phyloP scores from a whole-genome alignment of 73 alveolate genomes.

The Blepharisma stoltei region DNA sequence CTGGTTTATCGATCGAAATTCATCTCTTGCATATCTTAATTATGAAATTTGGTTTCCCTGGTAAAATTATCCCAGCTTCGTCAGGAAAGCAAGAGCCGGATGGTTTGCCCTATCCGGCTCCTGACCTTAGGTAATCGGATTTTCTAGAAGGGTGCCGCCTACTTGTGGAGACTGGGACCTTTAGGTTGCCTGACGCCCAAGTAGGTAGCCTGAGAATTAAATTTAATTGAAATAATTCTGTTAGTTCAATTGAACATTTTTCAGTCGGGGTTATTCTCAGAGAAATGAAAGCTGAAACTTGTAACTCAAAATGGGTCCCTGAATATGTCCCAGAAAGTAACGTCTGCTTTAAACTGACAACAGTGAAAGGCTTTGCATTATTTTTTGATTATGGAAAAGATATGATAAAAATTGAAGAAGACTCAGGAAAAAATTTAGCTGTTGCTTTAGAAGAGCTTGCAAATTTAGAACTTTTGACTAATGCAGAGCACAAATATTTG shows the following conservation, averaged over 20 bases:
- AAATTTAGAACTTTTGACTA: not conserved
- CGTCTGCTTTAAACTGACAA: slow-evolving; percentile 36
- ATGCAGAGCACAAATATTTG: slow-evolving; percentile 9
- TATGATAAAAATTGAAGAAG: not conserved
- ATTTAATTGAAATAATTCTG: too few relatives aligned
- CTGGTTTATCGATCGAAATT: too few relatives aligned
- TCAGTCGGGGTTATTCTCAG: slow-evolving; percentile 77
- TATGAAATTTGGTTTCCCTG: too few relatives aligned
- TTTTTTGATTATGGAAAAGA: slow-evolving; percentile 34
- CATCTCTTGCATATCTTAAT: too few relatives aligned
- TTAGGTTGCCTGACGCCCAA: too few relatives aligned
- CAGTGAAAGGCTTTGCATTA: slow-evolving; percentile 39
- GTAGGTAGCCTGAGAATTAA: too few relatives aligned
- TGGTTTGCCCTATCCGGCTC: too few relatives aligned
- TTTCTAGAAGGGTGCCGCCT: too few relatives aligned
- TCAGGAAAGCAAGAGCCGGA: too few relatives aligned
- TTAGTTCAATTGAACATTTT: slow-evolving; percentile 37
- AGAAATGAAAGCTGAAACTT: slow-evolving; percentile 70
- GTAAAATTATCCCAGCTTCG: too few relatives aligned
- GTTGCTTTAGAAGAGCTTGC: not conserved
- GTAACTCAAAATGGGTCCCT: slow-evolving; percentile 69
- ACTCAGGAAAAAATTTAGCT: not conserved
- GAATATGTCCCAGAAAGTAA: slow-evolving; percentile 64
- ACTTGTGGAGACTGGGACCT: too few relatives aligned
- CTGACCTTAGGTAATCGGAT: too few relatives aligned